Evolutionary conservation across 495 filamentous ascomycete species (phyloP).

Genomic region (Penicillium flavigenum): DNA sequence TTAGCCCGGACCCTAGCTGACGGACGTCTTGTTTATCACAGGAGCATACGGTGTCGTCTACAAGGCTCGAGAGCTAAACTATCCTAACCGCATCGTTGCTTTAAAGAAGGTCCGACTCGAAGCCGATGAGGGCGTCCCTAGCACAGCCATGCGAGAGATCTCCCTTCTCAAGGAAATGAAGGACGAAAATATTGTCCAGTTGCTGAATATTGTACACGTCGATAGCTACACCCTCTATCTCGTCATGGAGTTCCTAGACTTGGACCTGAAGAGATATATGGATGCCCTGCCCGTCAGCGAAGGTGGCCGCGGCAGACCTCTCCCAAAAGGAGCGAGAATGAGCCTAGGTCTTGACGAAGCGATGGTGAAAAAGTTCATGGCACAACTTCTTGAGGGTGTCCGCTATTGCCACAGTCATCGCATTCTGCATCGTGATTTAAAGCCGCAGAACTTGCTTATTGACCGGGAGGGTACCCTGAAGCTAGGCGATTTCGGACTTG

Average conservation of each 20-base stretch:
- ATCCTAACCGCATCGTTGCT: conserved; percentile 80
- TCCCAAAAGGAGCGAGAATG: conserved; percentile 76
- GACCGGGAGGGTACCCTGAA: conserved; percentile 93
- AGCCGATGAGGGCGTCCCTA: conserved; percentile 93
- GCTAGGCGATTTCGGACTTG: conserved; percentile 94
- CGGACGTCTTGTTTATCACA: conserved; percentile 32
- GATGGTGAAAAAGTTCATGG: conserved; percentile 98
- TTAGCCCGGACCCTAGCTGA: conserved; percentile 4
- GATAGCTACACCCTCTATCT: conserved; percentile 95
- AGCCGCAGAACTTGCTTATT: conserved; percentile 96
- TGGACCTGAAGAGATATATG: conserved; percentile 98
- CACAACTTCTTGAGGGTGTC: conserved; percentile 84
- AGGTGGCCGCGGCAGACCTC: conserved; percentile 80
- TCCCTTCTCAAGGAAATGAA: conserved; percentile 95
- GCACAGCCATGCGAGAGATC: conserved; percentile 94
- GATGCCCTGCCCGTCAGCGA: conserved; percentile 88
- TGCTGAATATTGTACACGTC: conserved; percentile 92
- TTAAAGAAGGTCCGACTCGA: conserved; percentile 98
- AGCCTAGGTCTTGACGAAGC: conserved; percentile 77
- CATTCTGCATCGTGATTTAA: conserved; percentile 90
- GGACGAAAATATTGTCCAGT: conserved; percentile 86
- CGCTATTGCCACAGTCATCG: conserved; percentile 95
- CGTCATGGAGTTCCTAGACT: conserved; percentile 90
- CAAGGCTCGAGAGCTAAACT: conserved; percentile 79
- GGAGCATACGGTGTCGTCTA: conserved; percentile 93